phyloP scores from a whole-genome alignment of 495 filamentous ascomycete species.

The Haplographium delicatum region DNA sequence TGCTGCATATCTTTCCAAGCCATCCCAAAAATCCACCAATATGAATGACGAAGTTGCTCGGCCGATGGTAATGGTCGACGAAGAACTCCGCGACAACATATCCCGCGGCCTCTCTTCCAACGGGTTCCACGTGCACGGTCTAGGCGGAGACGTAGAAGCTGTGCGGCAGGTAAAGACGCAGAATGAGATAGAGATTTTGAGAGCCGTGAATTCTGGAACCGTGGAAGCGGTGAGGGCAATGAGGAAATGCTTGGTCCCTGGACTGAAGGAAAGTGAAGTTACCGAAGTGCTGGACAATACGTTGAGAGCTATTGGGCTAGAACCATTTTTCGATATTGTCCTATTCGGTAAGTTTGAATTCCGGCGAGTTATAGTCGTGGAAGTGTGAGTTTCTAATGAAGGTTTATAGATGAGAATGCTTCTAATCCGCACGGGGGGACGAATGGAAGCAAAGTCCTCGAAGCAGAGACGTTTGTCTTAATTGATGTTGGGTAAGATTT shows the following conservation, averaged over 20 bases:
- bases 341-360: slow-evolving; percentile 45
- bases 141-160: slow-evolving; percentile 41
- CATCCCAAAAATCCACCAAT: neutral
- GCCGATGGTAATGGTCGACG: slow-evolving; percentile 49
- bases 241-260: slow-evolving; percentile 45
- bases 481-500: slow-evolving; percentile 49
- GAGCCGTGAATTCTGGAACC: slow-evolving; percentile 53
- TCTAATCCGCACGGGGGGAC: slow-evolving; percentile 50
- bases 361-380: too few relatives aligned
- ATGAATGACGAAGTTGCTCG: too few relatives aligned
- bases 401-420: slow-evolving; percentile 38
- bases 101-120: slow-evolving; percentile 38
- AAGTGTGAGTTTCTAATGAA: too few relatives aligned
- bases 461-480: slow-evolving; percentile 45
- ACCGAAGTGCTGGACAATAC: slow-evolving; percentile 43
- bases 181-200: slow-evolving; percentile 43
- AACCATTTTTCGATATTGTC: slow-evolving; percentile 53
- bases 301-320: slow-evolving; percentile 39
- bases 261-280: slow-evolving; percentile 47
- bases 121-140: slow-evolving; percentile 43
- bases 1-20: slow-evolving; percentile 9
- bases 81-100: slow-evolving; percentile 54
- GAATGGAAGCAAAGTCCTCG: slow-evolving; percentile 41
- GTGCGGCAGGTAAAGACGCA: slow-evolving; percentile 47
- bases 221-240: slow-evolving; percentile 49